These are phyloP conservation scores for Ajuga chamaepitys DNA, from an alignment of 257 asterid species.

Conservation along the genomic window DNA sequence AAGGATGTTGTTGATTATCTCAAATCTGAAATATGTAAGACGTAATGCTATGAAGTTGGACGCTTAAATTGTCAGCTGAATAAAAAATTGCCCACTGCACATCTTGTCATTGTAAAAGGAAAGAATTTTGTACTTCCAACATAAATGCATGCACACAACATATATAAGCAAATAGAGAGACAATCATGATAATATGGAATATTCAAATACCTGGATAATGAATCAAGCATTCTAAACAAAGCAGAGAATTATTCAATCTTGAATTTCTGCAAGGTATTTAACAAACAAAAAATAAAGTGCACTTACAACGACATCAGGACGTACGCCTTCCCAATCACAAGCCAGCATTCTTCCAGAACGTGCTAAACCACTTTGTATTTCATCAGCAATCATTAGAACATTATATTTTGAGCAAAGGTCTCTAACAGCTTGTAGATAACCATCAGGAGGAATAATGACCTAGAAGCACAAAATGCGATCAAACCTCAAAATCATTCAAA, in stretches of 20 bases:
- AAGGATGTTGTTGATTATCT: no score
- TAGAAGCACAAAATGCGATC: slow-evolving; percentile 17
- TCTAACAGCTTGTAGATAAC: slow-evolving; percentile 74
- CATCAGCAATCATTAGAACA: slow-evolving; percentile 91
- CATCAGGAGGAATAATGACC: slow-evolving; percentile 95
- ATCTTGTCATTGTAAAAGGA: neutral
- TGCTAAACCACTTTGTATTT: slow-evolving; percentile 95
- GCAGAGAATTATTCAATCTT: neutral
- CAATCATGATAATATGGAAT: neutral
- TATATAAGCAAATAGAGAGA: neutral
- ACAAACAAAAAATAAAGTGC: slow-evolving; percentile 7
- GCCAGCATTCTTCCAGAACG: slow-evolving; percentile 89
- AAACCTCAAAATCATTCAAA: neutral
- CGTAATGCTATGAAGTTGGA: neutral
- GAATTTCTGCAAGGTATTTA: neutral
- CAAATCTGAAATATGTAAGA: neutral
- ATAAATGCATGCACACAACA: neutral
- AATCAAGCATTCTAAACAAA: neutral
- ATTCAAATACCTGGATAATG: neutral
- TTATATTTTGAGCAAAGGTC: slow-evolving; percentile 84
- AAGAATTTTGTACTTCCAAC: neutral
- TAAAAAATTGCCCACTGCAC: neutral
- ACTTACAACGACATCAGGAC: slow-evolving; percentile 88
- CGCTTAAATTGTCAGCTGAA: neutral
- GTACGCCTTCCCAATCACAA: slow-evolving; percentile 90